A percentile compares a stretch with the other conserved stretches of the same genome.
Evolutionary conservation across 1,284 basidiomycete genomes (phyloP).

Genomic region (Grifola frondosa): DNA sequence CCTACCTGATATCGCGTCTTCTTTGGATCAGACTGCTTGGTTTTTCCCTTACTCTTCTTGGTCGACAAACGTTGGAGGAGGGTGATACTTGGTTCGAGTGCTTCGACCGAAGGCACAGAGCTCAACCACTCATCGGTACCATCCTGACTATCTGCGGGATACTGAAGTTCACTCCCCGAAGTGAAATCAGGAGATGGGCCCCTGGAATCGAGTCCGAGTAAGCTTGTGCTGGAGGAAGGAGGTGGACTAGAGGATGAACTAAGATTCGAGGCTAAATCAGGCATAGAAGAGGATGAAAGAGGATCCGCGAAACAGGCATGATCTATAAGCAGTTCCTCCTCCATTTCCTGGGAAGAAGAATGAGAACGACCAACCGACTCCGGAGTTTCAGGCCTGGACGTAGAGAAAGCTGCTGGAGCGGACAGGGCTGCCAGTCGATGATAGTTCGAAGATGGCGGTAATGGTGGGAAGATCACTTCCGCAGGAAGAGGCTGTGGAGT

Average conservation of each 20-base stretch:
- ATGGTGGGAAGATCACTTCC: slow-evolving; percentile 69
- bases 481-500: slow-evolving; percentile 48
- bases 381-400: not conserved
- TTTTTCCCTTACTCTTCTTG: slow-evolving; percentile 13
- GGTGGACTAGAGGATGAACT: slow-evolving; percentile 72
- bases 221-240: slow-evolving; percentile 33
- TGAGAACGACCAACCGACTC: not conserved
- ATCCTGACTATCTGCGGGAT: slow-evolving; percentile 12
- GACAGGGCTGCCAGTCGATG: slow-evolving; percentile 29
- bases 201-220: slow-evolving; percentile 13
- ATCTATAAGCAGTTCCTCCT: slow-evolving; percentile 2
- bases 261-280: slow-evolving; percentile 59
- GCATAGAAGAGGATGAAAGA: slow-evolving; percentile 44
- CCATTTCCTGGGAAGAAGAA: slow-evolving; percentile 1
- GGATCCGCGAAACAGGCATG: slow-evolving; percentile 13
- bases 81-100: slow-evolving; percentile 13
- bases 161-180: slow-evolving; percentile 1
- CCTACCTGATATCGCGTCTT: slow-evolving; percentile 16
- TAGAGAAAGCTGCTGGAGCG: slow-evolving; percentile 29
- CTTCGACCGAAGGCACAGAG: slow-evolving; percentile 6
- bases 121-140: slow-evolving; percentile 15
- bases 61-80: slow-evolving; percentile 8
- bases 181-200: slow-evolving; percentile 16
- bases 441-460: slow-evolving; percentile 50
- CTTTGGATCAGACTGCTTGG: not conserved